Evolutionary conservation across 352 stramenopile genomes (phyloP), one percentile per base, ranked within the genome.

Genomic region (Thalassiosira ordinaria): DNA sequence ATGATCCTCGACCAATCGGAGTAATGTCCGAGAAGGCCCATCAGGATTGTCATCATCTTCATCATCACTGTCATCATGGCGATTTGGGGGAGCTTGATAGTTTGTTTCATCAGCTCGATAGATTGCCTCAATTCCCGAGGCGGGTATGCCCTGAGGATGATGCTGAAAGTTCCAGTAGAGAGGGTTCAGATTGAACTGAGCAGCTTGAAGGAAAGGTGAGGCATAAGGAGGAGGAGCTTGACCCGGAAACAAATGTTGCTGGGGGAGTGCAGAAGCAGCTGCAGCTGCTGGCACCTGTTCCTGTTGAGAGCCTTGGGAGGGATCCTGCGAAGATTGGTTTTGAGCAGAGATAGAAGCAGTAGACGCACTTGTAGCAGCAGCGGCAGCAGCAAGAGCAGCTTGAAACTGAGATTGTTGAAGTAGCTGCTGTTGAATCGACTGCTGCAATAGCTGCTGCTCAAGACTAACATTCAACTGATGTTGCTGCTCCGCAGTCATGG

Each of bases 1-100:
- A 29, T 77, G 67, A 62, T 84, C 67, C 39, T 84, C 75, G 9
- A 84, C 61, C 11, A 78, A 35, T 24, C 72, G 59, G 51, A 71
- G 60, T 6, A 80, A 37, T 22, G 27, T 55, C 14, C 24, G 33
- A 24, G 64, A 63, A 46, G 57, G 59, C 46, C 26, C 47, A 26
- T 61, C 49, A 7, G n/a, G 46, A 14, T 47, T 41, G 26, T 68
- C 52, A 0, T 59, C 20, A 11, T 71, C 71, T 16, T 80, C 51
- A n/a, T 64, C 63, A 8, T 77, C 68, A 27, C 74, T 62, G 24
- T 62, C 13, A 39, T 73, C 47, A 5, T 74, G 46, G 8, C 24
- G 22, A 20, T 73, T 49, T 27, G 41, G 11, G n/a, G n/a, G 41
- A 24, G 60, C 63, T 39, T 37, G 22, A 35, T 61, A 16, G 18